Evolutionary conservation across 441 rosid species (phyloP), one percentile per base, ranked within the genome.

Genomic region (Kokia cookei): DNA sequence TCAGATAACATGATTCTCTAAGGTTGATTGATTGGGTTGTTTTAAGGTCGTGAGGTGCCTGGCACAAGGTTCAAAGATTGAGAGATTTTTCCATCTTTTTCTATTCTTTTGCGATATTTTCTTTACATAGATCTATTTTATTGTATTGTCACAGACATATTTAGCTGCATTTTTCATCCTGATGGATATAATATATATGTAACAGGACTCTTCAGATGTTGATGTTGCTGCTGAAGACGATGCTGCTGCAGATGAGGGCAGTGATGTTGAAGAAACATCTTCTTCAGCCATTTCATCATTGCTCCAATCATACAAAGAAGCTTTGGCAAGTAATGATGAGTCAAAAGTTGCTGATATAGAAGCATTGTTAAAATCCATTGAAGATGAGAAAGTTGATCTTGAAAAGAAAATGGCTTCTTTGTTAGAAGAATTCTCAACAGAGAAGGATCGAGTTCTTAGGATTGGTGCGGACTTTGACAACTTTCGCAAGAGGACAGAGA

Each of bases 381-480:
- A 93, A 83, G 92, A 86, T 48, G 93, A 89, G 81, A 95, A 89
- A 71, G 47, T 32, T 32, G 79, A 79, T 59, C 91, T 91, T 67
- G 89, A 84, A 80, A 78, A 73, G 40, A 89, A 90, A 85, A 86
- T 87, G 62, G 69, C 84, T 1, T 67, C 84, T 65, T 83, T 95
- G 76, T 80, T 90, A 43, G 88, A 84, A 67, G 99, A 91, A 50
- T 69, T 91, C 32, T 82, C 91, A 0, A 60, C 57, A 17, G 96
- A 89, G 83, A 91, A 72, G 84, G 98, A 88, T 53, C 90, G 97
- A 69, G 57, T 88, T 77, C 83, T 95, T 73, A 84, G 98, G 85
- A 88, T 95, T 40, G 86, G 97, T 82, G 99, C 96, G 0, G 99
- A 95, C 84, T 95, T 95, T 53, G 99, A 95, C 77, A 95, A 95